phyloP scores from a whole-genome alignment of 2,329 filamentous ascomycete genomes.

The Stagonosporopsis vannaccii region DNA sequence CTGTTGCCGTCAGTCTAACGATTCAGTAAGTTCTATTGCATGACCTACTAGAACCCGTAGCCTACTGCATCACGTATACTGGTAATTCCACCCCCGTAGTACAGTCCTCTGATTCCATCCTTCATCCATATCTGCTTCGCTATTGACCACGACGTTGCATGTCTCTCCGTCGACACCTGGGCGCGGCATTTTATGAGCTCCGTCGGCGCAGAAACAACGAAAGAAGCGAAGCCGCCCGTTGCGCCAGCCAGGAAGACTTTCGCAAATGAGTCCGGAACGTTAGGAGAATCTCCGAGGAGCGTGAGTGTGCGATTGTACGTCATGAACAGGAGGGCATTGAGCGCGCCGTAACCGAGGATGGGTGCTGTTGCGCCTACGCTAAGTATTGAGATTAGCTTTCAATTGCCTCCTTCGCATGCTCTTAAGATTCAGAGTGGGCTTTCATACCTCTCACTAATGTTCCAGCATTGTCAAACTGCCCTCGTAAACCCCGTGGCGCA shows the following conservation, averaged over 20 bases:
- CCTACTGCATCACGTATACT: slow-evolving; percentile 84
- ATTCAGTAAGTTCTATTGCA: not conserved
- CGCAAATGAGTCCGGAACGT: slow-evolving; percentile 57
- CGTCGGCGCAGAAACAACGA: slow-evolving; percentile 84
- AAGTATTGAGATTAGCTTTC: slow-evolving; percentile 13
- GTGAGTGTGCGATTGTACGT: slow-evolving; percentile 86
- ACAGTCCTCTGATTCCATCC: slow-evolving; percentile 74
- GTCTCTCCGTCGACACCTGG: slow-evolving; percentile 64
- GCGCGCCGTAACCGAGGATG: slow-evolving; percentile 85
- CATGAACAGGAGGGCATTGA: slow-evolving; percentile 90
- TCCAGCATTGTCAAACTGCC: slow-evolving; percentile 47
- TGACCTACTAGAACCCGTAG: slow-evolving; percentile 86
- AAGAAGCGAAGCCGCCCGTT: slow-evolving; percentile 82
- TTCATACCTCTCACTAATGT: slow-evolving; percentile 47
- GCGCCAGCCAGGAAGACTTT: slow-evolving; percentile 83
- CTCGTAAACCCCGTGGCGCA: slow-evolving; percentile 30
- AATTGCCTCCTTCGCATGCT: not conserved
- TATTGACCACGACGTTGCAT: slow-evolving; percentile 65
- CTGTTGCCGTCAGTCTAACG: slow-evolving; percentile 41
- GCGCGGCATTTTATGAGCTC: slow-evolving; percentile 91
- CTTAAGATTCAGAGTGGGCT: too few relatives aligned
- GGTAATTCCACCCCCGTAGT: slow-evolving; percentile 82
- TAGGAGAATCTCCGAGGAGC: slow-evolving; percentile 56
- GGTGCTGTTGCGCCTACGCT: slow-evolving; percentile 78
- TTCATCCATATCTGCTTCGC: slow-evolving; percentile 66